phyloP scores from a whole-genome alignment of 192 early-diverging fungal species.

The Coemansia sp. region DNA sequence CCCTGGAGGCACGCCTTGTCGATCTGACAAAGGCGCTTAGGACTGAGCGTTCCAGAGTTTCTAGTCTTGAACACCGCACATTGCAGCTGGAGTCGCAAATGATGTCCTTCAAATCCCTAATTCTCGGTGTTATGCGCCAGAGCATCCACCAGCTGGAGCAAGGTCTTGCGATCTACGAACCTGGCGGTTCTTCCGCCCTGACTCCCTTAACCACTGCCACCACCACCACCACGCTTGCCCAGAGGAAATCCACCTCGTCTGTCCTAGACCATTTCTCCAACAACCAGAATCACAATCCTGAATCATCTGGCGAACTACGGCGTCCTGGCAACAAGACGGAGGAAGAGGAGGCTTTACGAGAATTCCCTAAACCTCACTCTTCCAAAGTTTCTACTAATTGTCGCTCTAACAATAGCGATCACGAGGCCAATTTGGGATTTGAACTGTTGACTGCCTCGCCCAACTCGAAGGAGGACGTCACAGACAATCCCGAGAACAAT shows the following conservation, averaged over 20 bases:
- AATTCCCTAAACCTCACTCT: neutral
- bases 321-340: neutral
- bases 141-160: neutral
- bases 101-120: neutral
- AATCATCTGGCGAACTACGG: neutral
- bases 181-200: neutral
- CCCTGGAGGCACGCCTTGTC: constrained; percentile 1
- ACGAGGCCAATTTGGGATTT: neutral
- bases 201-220: neutral
- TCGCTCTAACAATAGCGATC: neutral
- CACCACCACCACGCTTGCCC: neutral
- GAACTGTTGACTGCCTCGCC: neutral
- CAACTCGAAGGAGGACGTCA: neutral
- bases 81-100: neutral
- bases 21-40: neutral
- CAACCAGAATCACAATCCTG: neutral
- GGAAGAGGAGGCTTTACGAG: neutral
- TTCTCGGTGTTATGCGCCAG: neutral
- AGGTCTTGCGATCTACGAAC: neutral
- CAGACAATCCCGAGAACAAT: neutral
- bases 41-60: constrained; percentile 1
- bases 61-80: neutral
- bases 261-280: no score
- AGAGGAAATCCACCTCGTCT: neutral
- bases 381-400: neutral